Evolutionary conservation across 257 asterid genomes (phyloP), one percentile per base, ranked within the genome.

Genomic region (Solanum pimpinellifolium): DNA sequence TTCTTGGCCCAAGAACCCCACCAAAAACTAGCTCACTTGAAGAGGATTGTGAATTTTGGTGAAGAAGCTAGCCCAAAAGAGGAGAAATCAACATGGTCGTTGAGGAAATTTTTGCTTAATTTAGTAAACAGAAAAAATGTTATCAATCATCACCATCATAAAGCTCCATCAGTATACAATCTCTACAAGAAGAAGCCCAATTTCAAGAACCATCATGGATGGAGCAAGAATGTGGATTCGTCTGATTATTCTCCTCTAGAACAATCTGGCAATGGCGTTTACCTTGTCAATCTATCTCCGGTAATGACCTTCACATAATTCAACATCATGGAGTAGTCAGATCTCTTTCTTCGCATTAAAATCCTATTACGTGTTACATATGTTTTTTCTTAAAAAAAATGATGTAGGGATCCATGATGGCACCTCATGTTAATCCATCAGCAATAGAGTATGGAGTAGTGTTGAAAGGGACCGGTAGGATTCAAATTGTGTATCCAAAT

Each of bases 271-370:
- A 52, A 92, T 11, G 95, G 98, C 31, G 87, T 94, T 82, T 97
- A 91, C 83, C 92, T 94, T 2, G 98, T 94, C 89, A 91, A 94
- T 89, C 98, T 97, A 69, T 90, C 95, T 0, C 95, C 96, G 88
- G 99, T 94, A 93, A 83, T 20, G 47, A 37, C 7, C 49, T 25
- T 16, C 16, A 14, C n/a, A 76, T 70, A 80, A 41, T 56, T 83
- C 44, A 33, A 77, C 33, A 77, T 25, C 37, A 42, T 44, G 76
- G 42, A n/a, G 5, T 25, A 15, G 39, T 70, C 76, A 33, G 3
- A 9, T 6, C 33, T 5, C 8, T 10, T 20, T 73, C 72, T 65
- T n/a, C 1, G 33, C 10, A 7, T 68, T 68, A 68, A 68, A 66
- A 25, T 66, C 35, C 9, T 66, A 21, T 75, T 39, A 3, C 74